These are phyloP conservation scores for Heliocybe sulcata DNA, from an alignment of 1,284 basidiomycete genomes.

Conservation along the genomic window DNA sequence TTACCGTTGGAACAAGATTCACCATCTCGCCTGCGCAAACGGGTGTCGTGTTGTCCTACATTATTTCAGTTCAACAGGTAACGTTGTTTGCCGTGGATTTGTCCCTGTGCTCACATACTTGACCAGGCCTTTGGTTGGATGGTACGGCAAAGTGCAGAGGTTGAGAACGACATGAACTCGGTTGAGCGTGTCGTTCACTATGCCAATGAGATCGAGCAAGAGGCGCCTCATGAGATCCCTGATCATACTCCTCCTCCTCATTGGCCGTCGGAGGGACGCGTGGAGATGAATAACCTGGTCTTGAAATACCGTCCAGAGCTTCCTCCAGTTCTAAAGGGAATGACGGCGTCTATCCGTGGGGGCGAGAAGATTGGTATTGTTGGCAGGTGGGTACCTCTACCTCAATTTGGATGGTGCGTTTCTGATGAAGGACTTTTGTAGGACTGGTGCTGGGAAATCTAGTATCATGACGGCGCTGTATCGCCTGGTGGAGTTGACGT, in stretches of 20 bases:
- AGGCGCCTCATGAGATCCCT: constrained; percentile 63
- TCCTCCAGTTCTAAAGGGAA: constrained; percentile 58
- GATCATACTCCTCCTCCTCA: constrained; percentile 46
- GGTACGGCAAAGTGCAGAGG: constrained; percentile 77
- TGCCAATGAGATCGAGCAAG: constrained; percentile 69
- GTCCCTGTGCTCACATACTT: constrained; percentile 7
- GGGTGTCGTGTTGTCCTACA: constrained; percentile 70
- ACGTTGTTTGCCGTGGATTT: background rate
- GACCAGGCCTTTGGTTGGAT: constrained; percentile 75
- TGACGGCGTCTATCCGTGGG: constrained; percentile 57
- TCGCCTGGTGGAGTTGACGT: constrained; percentile 56
- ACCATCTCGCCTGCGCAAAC: constrained; percentile 75
- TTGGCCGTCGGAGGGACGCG: constrained; percentile 65
- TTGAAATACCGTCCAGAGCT: constrained; percentile 70
- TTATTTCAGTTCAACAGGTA: constrained; percentile 63
- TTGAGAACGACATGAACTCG: constrained; percentile 90
- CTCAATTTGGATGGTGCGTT: background rate
- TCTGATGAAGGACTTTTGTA: constrained; percentile 15
- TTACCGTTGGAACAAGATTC: constrained; percentile 71
- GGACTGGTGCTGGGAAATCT: constrained; percentile 76
- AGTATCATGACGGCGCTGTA: constrained; percentile 48
- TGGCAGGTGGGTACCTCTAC: constrained; percentile 35
- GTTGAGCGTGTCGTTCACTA: constrained; percentile 85
- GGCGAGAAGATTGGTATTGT: constrained; percentile 92
- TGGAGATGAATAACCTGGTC: constrained; percentile 57